phyloP scores from a whole-genome alignment of 495 filamentous ascomycete species.

The Trypethelium eluteriae region DNA sequence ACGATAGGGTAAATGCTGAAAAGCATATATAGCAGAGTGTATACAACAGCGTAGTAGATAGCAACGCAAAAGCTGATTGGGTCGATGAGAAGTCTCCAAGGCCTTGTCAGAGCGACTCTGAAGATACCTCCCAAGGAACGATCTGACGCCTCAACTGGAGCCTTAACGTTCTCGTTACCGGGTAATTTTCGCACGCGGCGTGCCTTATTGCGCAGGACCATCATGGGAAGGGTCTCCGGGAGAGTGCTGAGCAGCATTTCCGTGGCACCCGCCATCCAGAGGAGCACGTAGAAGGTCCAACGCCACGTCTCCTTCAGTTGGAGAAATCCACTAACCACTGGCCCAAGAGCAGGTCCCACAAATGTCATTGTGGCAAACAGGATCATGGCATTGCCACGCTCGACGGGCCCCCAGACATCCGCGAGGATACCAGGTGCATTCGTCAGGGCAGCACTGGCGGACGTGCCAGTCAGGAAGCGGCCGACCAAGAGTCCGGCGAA shows the following conservation, averaged over 20 bases:
- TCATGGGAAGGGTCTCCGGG: constrained; percentile 36
- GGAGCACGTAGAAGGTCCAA: constrained; percentile 44
- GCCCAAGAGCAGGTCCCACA: constrained; percentile 49
- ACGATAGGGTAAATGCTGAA: constrained; percentile 50
- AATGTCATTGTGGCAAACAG: constrained; percentile 30
- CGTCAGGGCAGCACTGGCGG: constrained; percentile 42
- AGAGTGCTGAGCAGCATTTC: constrained; percentile 41
- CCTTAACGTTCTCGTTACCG: constrained; percentile 41
- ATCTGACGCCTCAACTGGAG: constrained; percentile 41
- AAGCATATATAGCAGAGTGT: constrained; percentile 54
- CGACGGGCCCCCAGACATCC: constrained; percentile 44
- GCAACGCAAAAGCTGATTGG: constrained; percentile 39
- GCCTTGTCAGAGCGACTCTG: constrained; percentile 46
- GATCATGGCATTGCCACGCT: constrained; percentile 43
- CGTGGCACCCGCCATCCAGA: constrained; percentile 38
- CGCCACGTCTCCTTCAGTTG: constrained; percentile 41
- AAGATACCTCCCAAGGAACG: constrained; percentile 40
- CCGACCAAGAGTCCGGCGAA: constrained; percentile 41
- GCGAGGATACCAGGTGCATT: constrained; percentile 42
- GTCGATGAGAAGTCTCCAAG: constrained; percentile 42
- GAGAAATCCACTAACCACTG: constrained; percentile 49
- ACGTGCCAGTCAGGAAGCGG: constrained; percentile 43
- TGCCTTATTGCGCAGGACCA: constrained; percentile 32
- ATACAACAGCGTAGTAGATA: constrained; percentile 48
- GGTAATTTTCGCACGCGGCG: constrained; percentile 37